Base-by-base conservation (phyloP, 2,329 filamentous ascomycete genomes). In the Neodidymelliopsis sp. region DNA sequence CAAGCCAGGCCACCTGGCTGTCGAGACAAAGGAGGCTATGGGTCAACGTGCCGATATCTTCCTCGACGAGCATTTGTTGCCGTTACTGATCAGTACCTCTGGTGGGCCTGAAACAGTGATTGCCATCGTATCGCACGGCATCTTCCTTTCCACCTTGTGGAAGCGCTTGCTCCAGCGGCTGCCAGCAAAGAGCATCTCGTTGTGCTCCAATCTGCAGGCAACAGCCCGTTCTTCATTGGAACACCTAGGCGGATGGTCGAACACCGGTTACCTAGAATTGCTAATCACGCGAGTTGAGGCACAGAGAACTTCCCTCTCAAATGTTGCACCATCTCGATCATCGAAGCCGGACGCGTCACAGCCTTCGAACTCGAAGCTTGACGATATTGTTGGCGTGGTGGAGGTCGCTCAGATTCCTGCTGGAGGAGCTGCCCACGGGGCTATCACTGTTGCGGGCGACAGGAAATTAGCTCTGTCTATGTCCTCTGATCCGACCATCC, bases 81-180 rank as follows among this genome's bases (percentile, higher is more conserved):
- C 86, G 8, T 52, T 88, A 4, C 49, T 87, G 12, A 56, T 75
- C 9, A 57, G 70, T 9, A 56, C 67, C 0, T 51, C 57, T 2
- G 38, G 56, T 6, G 39, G 49, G 5, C 20, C 50, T 12, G 69
- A 77, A 9, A 63, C 70, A 6, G 74, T 77, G 2, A 75, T 91
- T 10, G 86, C 84, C 1, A 74, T 96, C 11, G 88, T 96, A 3
- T 88, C 91, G 2, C 92, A 97, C 64, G 91, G 92, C 12, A 86
- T 96, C 53, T 84, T 96, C 29, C 80, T 96, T 2, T 84, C 84
- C 2, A 80, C 84, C 23, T 72, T 96, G 0, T 86, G 88, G 80
- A 79, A 81, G 45, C 78, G 80, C 10, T 69, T 96, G 11, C 74
- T 87, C 6, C 72, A 75, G 10, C 78, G 82, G 3, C 81, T 90